Evolutionary conservation across 2,329 filamentous ascomycete species (phyloP), one percentile per base, ranked within the genome.

Genomic region (Paecilomyces fulvus): DNA sequence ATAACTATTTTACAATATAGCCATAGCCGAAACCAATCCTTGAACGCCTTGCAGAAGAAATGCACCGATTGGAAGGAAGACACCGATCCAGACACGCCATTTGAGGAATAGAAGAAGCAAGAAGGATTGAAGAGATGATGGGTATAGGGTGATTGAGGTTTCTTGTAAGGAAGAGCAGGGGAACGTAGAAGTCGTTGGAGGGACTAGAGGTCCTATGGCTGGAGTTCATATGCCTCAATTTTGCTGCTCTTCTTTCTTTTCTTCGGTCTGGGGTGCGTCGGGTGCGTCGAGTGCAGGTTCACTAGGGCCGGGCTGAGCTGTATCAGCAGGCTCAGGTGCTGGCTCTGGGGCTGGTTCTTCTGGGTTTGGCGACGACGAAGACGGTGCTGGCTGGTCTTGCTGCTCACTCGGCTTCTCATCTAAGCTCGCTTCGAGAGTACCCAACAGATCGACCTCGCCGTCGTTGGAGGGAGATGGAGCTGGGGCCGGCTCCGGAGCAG

Each of bases 381-480:
- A 43, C 17, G 37, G 37, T 9, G 14, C 37, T 43, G 51, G 17
- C 52, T 62, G 57, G 12, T 54, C 55, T 33, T 58, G 54, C 25
- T 53, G 21, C 49, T 52, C 10, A 50, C 46, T 31, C 31, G 46
- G 23, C 56, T 59, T 51, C 14, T 58, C 51, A 12, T 54, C 60
- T 46, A 78, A 60, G 55, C 77, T 77, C 23, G 71, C 72, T 60
- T 80, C 78, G 23, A 80, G 61, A 55, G 74, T 79, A 33, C 75
- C 77, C 28, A 80, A 64, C 30, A 80, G 62, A 65, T 80, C 77
- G 30, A 74, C 64, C 54, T 77, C 75, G 7, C 66, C 69, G 37
- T 73, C 72, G 17, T 72, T 67, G 31, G 61, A 51, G 30, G 46
- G 30, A 30, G 25, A 25, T 8, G 51, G 56, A 14, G 17, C 46